Evolutionary conservation across 2,329 filamentous ascomycete genomes (phyloP), one percentile per base, ranked within the genome.

Genomic region (Fusarium stilboides): DNA sequence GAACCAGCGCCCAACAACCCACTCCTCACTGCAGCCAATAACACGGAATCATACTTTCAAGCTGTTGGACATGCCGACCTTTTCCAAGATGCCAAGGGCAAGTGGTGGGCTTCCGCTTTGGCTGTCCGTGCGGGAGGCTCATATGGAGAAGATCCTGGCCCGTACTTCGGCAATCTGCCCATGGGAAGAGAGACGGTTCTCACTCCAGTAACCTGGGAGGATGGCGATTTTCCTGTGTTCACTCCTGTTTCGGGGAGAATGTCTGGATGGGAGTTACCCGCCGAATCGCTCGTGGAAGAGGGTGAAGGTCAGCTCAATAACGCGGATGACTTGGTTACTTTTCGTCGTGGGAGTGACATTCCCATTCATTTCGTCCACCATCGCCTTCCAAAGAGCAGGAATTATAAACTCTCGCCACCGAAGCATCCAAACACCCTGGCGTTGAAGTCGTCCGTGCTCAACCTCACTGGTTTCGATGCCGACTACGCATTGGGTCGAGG

Each of bases 161-260:
- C 61, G 8, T 68, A 70, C 45, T 61, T 56, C 36, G 69, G 72
- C 6, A 63, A 78, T 36, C 86, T 84, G 62, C 84, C 85, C 0
- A 87, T 88, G 86, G 86, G 86, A 2, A 78, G 87, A 12, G 87
- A 89, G 71, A 82, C 83, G 0, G 81, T 87, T 1, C 74, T 87
- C 6, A 80, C 78, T 5, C 79, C 84, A 0, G 84, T 83, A 10
- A 83, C 77, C 0, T 89, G 85, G 87, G 62, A 80, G 0, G 73
- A 80, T 9, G 82, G 79, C 0, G 78, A 82, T 14, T 88, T 84
- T 82, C 87, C 86, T 0, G 45, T 82, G 49, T 65, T 83, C 13
- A 26, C 62, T 2, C 37, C 45, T 2, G 50, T 77, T 22, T 45
- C 53, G 12, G 75, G 69, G 1, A 39, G 42, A 2, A 78, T 80